Evolutionary conservation across 345 rosid species (phyloP).

Genomic region (Carallia brachiata): DNA sequence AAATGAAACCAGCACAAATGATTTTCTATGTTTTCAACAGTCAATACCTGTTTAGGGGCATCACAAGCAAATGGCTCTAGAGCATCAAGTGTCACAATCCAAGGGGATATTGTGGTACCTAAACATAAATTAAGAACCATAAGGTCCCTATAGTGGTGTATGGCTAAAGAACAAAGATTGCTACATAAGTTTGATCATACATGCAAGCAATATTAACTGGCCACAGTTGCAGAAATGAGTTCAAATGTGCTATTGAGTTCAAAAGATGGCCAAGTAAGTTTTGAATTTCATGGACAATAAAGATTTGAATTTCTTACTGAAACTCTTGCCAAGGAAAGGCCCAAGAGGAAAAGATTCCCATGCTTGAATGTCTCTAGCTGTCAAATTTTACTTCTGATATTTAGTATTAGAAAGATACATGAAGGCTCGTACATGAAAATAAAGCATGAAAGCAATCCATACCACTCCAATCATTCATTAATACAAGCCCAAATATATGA

Average conservation of each 20-base stretch:
- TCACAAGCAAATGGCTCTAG: constrained; percentile 79
- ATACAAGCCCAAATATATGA: constrained; percentile 84
- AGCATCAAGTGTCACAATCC: constrained; percentile 98
- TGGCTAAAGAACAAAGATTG: neutral
- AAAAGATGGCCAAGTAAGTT: neutral
- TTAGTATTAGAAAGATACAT: constrained; percentile 17
- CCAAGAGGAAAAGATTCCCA: constrained; percentile 99
- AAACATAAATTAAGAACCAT: constrained; percentile 17
- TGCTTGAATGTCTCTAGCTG: constrained; percentile 98
- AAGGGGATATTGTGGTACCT: constrained; percentile 95
- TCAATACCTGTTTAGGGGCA: constrained; percentile 75
- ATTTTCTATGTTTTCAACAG: constrained; percentile 17
- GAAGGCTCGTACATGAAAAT: constrained; percentile 2
- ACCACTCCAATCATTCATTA: constrained; percentile 99
- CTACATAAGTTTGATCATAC: neutral
- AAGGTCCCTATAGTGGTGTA: neutral
- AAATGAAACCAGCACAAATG: neutral
- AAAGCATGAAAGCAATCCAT: constrained; percentile 14
- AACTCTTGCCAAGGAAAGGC: constrained; percentile 93
- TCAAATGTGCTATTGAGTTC: constrained; percentile 13
- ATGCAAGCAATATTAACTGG: neutral
- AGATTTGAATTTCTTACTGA: constrained; percentile 54
- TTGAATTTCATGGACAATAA: constrained; percentile 20
- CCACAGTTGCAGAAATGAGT: neutral
- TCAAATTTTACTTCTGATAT: constrained; percentile 22